Conservation (phyloP, 345 rosid genomes). For the Alliaria petiolata region DNA sequence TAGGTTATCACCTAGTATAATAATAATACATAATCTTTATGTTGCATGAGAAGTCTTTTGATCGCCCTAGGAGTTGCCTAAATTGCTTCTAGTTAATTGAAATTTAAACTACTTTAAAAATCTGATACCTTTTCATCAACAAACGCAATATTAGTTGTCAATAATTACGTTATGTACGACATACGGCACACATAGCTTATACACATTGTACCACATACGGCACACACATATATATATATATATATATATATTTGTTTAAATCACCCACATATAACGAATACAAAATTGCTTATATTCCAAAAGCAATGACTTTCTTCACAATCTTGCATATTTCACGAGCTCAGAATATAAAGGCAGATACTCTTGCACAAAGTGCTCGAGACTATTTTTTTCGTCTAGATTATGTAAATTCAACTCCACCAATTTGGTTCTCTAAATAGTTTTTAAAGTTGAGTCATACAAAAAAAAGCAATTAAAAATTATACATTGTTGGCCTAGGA, state of each 20-base stretch:
- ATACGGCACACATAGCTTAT: slow-evolving; percentile 17
- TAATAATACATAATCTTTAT: neutral
- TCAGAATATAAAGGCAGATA: too few relatives aligned
- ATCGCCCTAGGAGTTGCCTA: slow-evolving; percentile 18
- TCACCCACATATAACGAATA: slow-evolving; percentile 1
- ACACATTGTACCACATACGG: too few relatives aligned
- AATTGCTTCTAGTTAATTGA: neutral
- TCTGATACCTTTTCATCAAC: neutral
- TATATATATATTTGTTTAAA: neutral
- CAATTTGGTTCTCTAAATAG: too few relatives aligned
- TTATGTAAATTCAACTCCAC: too few relatives aligned
- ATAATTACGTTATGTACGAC: neutral
- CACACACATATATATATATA: too few relatives aligned
- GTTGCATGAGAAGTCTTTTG: slow-evolving; percentile 21
- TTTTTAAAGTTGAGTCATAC: too few relatives aligned
- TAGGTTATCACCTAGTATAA: too few relatives aligned
- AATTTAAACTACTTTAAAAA: neutral
- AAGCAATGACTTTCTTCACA: too few relatives aligned
- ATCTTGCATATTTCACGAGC: too few relatives aligned
- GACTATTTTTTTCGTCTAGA: too few relatives aligned
- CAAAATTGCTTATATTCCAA: too few relatives aligned
- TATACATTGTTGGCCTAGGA: slow-evolving; percentile 41
- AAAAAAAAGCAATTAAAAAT: slow-evolving; percentile 5
- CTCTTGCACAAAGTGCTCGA: too few relatives aligned
- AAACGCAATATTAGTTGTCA: slow-evolving; percentile 18